Evolutionary conservation across 2,329 filamentous ascomycete genomes (phyloP).

Genomic region (Pseudogymnoascus sp.): DNA sequence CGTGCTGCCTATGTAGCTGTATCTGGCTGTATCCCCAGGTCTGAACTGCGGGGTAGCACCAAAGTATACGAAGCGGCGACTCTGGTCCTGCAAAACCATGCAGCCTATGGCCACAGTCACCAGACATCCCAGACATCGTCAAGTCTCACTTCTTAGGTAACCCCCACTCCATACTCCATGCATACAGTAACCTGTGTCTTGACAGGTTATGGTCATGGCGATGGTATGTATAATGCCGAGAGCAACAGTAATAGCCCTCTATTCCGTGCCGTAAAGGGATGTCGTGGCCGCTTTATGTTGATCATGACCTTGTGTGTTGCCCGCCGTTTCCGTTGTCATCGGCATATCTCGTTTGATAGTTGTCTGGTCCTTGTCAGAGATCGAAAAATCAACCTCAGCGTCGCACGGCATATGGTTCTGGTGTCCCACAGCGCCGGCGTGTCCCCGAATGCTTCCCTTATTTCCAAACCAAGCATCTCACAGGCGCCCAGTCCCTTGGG

Average conservation of each 20-base stretch:
- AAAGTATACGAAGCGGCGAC: not conserved
- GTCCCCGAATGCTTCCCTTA: not conserved
- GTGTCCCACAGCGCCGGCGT: not conserved
- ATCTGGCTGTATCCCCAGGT: not conserved
- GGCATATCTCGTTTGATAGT: not conserved
- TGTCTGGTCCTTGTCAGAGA: not conserved
- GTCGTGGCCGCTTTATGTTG: not conserved
- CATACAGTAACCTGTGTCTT: not conserved
- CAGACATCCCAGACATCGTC: not conserved
- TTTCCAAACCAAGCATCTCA: not conserved
- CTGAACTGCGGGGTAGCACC: constrained; percentile 1
- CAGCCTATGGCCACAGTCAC: not conserved
- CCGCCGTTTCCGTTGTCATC: not conserved
- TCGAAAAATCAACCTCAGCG: not conserved
- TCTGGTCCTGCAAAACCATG: not conserved
- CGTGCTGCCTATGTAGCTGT: not conserved
- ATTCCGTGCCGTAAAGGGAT: not conserved
- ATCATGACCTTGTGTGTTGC: not conserved
- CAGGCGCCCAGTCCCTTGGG: not conserved
- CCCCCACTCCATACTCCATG: not conserved
- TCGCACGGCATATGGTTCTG: not conserved
- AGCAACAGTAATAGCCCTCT: not conserved
- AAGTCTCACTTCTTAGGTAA: not conserved
- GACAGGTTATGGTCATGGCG: not conserved
- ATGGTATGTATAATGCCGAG: not conserved